phyloP scores from a whole-genome alignment of 163 green algal genomes.

The Scenedesmus sp. region DNA sequence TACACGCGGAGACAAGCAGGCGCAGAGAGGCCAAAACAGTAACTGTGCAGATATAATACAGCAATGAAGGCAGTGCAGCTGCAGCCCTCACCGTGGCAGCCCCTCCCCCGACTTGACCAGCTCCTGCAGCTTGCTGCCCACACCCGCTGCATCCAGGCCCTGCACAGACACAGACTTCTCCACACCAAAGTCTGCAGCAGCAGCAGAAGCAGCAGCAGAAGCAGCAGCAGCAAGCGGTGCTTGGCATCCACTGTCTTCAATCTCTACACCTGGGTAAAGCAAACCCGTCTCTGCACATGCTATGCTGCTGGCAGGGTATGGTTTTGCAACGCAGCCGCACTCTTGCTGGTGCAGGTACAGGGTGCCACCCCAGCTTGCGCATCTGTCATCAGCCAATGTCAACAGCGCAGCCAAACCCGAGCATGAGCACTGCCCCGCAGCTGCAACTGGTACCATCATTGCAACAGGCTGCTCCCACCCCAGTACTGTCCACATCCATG shows the following conservation, averaged over 20 bases:
- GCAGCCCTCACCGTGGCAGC: constrained; percentile 67
- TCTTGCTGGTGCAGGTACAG: no score
- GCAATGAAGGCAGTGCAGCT: not conserved
- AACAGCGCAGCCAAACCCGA: no score
- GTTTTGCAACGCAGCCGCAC: no score
- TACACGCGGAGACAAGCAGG: no score
- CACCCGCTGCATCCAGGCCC: constrained; percentile 59
- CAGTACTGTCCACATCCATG: not conserved
- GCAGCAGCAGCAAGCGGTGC: not conserved
- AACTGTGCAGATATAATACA: not conserved
- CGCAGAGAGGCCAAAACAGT: not conserved
- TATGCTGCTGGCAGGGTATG: no score
- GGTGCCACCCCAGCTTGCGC: no score
- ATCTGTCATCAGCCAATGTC: no score
- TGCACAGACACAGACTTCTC: constrained; percentile 81
- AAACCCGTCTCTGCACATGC: no score
- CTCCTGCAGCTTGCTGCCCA: constrained; percentile 75
- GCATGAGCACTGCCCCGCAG: no score
- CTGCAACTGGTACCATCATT: no score
- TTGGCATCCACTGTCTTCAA: not conserved
- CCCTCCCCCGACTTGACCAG: constrained; percentile 76
- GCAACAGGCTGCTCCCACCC: not conserved
- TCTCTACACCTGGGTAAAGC: no score
- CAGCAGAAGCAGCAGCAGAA: not conserved
- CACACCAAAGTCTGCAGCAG: constrained; percentile 78